Evolutionary conservation across 169 alveolate species (phyloP), one percentile per base, ranked within the genome.

Genomic region (Plasmodium falciparum): DNA sequence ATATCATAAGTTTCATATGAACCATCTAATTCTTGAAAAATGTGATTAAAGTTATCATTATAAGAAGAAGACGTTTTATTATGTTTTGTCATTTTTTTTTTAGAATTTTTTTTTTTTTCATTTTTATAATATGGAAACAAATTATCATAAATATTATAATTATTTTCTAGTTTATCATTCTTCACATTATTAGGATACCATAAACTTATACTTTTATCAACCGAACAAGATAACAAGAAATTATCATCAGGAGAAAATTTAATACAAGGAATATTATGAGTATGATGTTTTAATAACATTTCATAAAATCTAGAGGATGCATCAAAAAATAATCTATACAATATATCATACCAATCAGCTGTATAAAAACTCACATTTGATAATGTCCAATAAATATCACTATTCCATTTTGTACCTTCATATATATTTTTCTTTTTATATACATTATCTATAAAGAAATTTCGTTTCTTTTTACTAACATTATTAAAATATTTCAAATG

Each of bases 301-400:
- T 83, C 83, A 66, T 50, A 83, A 83, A 83, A 83, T 83, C 91
- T 26, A 9, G 91, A 58, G 2, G 91, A 69, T 22, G 33, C 8
- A 15, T 83, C 83, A 50, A 83, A 83, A 69, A 83, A 69, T 45
- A 83, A 20, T 83, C 58, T 69, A 43, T 83, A 58, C 47, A 83
- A 33, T 15, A 83, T 83, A 49, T 83, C 91, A 83, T 83, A 83
- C 91, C 91, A 83, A 62, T 83, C 91, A 9, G 85, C 70, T 20
- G 91, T 52, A 69, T 83, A 83, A 72, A 67, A 69, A 54, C 65
- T 83, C 13, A 69, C 91, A 69, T 69, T 83, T 54, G 89, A 78
- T 17, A 33, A 78, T 6, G 89, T 78, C 80, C 78, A 78, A 12
- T 65, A 33, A 26, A 78, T 66, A 65, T 78, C 89, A 45, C 22